These are phyloP conservation scores for Alternaria panax DNA, from an alignment of 2,329 filamentous ascomycete species.

Conservation along the genomic window DNA sequence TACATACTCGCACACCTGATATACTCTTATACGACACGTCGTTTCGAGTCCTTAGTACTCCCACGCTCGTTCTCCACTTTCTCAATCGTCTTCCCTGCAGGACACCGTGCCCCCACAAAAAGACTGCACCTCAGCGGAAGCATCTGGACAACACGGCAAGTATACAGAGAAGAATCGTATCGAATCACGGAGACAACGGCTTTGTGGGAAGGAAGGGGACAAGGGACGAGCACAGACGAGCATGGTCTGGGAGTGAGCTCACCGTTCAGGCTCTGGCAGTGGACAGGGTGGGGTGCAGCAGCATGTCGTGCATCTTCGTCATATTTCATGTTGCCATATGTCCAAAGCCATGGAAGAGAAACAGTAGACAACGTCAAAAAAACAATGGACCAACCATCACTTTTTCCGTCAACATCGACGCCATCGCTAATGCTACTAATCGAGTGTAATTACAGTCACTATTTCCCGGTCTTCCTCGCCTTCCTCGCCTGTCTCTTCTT, in stretches of 20 bases:
- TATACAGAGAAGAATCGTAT: not conserved
- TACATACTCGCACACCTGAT: not conserved
- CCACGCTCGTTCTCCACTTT: not conserved
- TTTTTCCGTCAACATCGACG: slow-evolving; percentile 14
- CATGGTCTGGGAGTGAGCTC: not conserved
- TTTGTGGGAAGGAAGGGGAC: not conserved
- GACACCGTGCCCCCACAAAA: not conserved
- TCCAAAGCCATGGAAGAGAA: not conserved
- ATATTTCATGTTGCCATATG: not conserved
- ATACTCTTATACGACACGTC: not conserved
- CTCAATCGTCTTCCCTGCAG: not conserved
- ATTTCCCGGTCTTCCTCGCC: slow-evolving; percentile 65
- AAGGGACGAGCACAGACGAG: not conserved
- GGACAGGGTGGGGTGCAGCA: not conserved
- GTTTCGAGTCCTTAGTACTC: not conserved
- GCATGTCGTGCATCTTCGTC: not conserved
- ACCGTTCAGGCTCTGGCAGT: not conserved
- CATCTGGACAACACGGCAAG: too few species aligned
- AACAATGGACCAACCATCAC: not conserved
- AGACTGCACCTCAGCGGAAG: not conserved
- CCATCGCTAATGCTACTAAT: slow-evolving; percentile 22
- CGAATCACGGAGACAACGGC: not conserved
- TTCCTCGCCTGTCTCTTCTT: slow-evolving; percentile 80
- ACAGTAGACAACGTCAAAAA: too few species aligned
- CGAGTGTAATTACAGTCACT: slow-evolving; percentile 25